phyloP scores from a whole-genome alignment of 768 basidiomycete genomes.

The Mycena maculata region DNA sequence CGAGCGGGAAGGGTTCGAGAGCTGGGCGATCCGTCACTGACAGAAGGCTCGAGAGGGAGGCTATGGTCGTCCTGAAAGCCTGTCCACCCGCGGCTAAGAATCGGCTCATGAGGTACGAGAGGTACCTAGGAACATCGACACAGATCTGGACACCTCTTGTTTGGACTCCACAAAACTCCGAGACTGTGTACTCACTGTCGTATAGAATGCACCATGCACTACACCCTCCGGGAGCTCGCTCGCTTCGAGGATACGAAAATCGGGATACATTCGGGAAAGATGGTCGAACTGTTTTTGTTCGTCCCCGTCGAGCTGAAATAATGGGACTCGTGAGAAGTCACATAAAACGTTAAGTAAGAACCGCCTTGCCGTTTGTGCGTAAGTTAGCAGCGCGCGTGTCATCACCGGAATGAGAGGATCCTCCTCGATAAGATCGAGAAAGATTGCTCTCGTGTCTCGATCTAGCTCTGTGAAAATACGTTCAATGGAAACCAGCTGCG shows the following conservation, averaged over 20 bases:
- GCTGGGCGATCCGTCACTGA: constrained; percentile 12
- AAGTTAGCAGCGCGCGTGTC: constrained; percentile 14
- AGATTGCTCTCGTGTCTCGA: constrained; percentile 19
- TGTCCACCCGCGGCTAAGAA: constrained; percentile 23
- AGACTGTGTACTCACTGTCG: constrained; percentile 18
- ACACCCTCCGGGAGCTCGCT: constrained; percentile 21
- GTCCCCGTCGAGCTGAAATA: not conserved
- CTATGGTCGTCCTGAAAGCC: constrained; percentile 21
- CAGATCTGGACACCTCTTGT: not conserved
- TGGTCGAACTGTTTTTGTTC: not conserved
- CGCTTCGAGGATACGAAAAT: constrained; percentile 1
- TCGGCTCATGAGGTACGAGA: constrained; percentile 23
- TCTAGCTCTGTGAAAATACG: constrained; percentile 15
- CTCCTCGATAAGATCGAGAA: constrained; percentile 11
- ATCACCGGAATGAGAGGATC: constrained; percentile 31
- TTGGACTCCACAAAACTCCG: not conserved
- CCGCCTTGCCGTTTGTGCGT: constrained; percentile 6
- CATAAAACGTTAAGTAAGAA: not conserved
- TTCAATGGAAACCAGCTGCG: not conserved
- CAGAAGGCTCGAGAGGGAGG: constrained; percentile 26
- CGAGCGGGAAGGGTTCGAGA: not conserved
- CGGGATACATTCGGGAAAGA: constrained; percentile 22
- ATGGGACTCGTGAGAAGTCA: not conserved
- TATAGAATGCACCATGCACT: constrained; percentile 3
- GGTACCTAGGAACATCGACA: constrained; percentile 31